Evolutionary conservation across 148 eudicot genomes (phyloP).

Genomic region (Rhododendron simsii): DNA sequence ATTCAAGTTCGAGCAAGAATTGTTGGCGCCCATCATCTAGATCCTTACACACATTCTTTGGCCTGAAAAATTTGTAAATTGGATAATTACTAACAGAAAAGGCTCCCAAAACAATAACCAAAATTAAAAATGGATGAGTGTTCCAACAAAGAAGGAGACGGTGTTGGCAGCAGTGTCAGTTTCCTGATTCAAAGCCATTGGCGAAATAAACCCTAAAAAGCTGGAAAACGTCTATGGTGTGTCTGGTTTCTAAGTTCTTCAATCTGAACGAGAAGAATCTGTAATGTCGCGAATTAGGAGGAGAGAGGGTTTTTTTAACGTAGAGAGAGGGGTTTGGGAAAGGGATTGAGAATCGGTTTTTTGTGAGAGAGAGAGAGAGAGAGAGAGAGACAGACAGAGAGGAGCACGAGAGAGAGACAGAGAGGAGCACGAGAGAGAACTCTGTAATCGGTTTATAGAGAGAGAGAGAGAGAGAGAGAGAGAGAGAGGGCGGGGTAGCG

Average conservation of each 20-base stretch:
- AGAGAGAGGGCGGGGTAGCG: too few species aligned
- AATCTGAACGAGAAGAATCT: too few species aligned
- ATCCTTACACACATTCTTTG: constrained; percentile 32
- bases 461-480: too few species aligned
- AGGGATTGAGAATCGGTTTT: too few species aligned
- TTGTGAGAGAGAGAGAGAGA: too few species aligned
- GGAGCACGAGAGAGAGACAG: too few species aligned
- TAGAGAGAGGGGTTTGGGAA: too few species aligned
- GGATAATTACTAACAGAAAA: not conserved
- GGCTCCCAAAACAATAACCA: not conserved
- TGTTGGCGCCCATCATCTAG: constrained; percentile 90
- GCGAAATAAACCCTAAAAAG: not conserved
- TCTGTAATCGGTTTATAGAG: too few species aligned
- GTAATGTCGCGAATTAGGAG: too few species aligned
- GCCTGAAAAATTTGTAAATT: constrained; percentile 27
- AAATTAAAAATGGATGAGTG: not conserved
- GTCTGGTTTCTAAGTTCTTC: not conserved
- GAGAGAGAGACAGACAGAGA: too few species aligned
- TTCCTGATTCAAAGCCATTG: constrained; percentile 19
- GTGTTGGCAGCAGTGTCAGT: constrained; percentile 7
- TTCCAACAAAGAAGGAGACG: not conserved
- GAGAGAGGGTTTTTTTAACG: too few species aligned
- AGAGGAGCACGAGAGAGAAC: too few species aligned
- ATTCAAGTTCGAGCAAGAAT: constrained; percentile 82
- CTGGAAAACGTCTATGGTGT: not conserved